phyloP scores from a whole-genome alignment of 1,284 basidiomycete species.

The Tylopilus orsonianus region DNA sequence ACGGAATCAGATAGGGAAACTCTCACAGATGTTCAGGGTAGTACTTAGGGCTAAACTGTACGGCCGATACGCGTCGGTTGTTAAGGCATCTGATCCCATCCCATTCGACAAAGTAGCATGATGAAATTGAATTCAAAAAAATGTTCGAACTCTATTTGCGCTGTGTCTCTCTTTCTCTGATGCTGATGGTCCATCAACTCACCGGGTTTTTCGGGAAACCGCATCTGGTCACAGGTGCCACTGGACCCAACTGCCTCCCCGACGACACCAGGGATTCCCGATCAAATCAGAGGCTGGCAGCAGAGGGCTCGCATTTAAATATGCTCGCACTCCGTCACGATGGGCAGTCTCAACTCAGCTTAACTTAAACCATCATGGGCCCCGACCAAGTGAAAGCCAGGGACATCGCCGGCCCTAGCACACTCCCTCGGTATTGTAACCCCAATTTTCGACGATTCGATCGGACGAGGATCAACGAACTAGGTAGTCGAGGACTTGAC shows the following conservation, averaged over 20 bases:
- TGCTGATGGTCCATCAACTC: too few relatives aligned
- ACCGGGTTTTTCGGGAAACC: background rate
- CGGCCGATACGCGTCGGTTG: background rate
- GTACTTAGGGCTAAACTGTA: background rate
- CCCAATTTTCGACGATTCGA: too few relatives aligned
- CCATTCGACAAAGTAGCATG: background rate
- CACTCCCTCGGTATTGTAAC: too few relatives aligned
- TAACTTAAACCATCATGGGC: background rate
- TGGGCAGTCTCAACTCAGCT: background rate
- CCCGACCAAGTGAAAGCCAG: slow-evolving; percentile 3
- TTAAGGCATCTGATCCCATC: background rate
- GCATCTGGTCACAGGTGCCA: background rate
- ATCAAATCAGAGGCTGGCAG: too few relatives aligned
- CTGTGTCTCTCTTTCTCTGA: too few relatives aligned
- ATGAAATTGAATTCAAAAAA: background rate
- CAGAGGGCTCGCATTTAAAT: background rate
- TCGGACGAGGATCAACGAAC: too few relatives aligned
- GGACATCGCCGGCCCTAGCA: slow-evolving; percentile 5
- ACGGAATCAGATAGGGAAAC: background rate
- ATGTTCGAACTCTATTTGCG: background rate
- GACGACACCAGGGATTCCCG: background rate
- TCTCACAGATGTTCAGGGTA: slow-evolving; percentile 13
- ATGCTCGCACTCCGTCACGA: background rate
- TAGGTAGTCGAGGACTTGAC: too few relatives aligned
- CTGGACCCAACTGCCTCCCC: background rate